phyloP scores from a whole-genome alignment of 2,329 filamentous ascomycete species.

The Neoascochyta sp. region DNA sequence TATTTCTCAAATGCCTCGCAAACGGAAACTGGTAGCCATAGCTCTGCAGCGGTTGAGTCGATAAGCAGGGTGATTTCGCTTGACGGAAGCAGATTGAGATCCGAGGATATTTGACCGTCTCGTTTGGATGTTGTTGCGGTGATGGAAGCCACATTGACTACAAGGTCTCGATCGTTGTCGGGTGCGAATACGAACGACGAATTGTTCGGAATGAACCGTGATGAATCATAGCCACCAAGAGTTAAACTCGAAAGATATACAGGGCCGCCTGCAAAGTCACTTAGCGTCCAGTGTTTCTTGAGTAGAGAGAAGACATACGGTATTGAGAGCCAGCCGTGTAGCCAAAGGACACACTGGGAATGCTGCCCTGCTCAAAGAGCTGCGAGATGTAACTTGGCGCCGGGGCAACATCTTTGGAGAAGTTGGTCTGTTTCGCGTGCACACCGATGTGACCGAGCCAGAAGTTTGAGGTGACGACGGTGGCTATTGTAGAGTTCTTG shows the following conservation, averaged over 20 bases:
- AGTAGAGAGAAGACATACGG: conserved; percentile 44
- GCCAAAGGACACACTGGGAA: conserved; percentile 70
- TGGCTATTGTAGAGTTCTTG: conserved; percentile 43
- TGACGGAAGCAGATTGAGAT: conserved; percentile 36
- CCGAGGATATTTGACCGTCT: conserved; percentile 21
- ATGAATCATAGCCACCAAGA: conserved; percentile 66
- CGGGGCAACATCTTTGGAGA: conserved; percentile 50
- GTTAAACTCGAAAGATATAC: too few relatives aligned
- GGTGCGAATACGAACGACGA: conserved; percentile 55
- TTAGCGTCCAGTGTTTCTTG: background rate
- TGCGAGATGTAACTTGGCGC: conserved; percentile 52
- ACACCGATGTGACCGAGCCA: conserved; percentile 49
- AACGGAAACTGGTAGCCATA: conserved; percentile 49
- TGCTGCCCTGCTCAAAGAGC: conserved; percentile 54
- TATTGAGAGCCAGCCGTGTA: conserved; percentile 75
- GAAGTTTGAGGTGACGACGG: conserved; percentile 40
- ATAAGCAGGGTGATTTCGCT: conserved; percentile 44
- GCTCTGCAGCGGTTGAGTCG: conserved; percentile 48
- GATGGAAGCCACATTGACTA: conserved; percentile 54
- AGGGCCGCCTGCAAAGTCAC: too few relatives aligned
- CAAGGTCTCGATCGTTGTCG: conserved; percentile 56
- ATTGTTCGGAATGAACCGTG: conserved; percentile 60
- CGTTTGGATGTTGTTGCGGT: conserved; percentile 24
- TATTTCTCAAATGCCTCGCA: conserved; percentile 63
- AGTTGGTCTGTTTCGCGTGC: conserved; percentile 50